Evolutionary conservation across 345 rosid species (phyloP), one percentile per base, ranked within the genome.

Genomic region (Acer campestre): DNA sequence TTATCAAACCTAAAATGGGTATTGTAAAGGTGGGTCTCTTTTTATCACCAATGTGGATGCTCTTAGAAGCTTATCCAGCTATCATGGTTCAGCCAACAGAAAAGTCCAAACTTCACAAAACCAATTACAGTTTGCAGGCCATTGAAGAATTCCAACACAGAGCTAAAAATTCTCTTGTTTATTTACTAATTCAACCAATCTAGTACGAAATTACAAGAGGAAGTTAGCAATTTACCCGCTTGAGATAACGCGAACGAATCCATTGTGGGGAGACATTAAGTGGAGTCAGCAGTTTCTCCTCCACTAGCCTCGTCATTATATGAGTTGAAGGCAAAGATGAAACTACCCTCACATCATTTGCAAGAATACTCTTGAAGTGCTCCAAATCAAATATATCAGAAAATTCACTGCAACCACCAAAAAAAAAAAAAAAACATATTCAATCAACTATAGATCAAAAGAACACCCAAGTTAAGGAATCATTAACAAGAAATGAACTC

Each of bases 311-410:
- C 40, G 92, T 89, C 96, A 85, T 93, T 84, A 94, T 74, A 81
- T 94, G 95, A 10, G 85, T 92, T 4, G 93, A 90, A 0, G 98
- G 99, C 59, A 94, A 81, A 42, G 96, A 85, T 0, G 97, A 96
- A 74, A 96, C 90, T n/a, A 96, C 68, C 77, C 92, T 91, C 73
- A 94, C 95, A 81, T 96, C 98, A 73, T 90, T 76, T 9, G 85
- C 92, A 46, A 96, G 90, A 78, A 87, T 88, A 31, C 68, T 91
- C 86, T 96, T 96, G 90, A 96, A 96, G 78, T 90, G 90, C 79
- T 87, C 94, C 90, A 94, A 77, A 78, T 94, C 98, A 80, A 97
- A 97, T 81, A 97, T 94, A 85, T 94, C 99, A 20, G 94, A 84
- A 67, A 97, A 97, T 78, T 96, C 98, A 82, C 99, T 97, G 92